A percentile compares a stretch with the other conserved stretches of the same genome.
Conservation (phyloP, 768 basidiomycete genomes). For the Russula vinacea region DNA sequence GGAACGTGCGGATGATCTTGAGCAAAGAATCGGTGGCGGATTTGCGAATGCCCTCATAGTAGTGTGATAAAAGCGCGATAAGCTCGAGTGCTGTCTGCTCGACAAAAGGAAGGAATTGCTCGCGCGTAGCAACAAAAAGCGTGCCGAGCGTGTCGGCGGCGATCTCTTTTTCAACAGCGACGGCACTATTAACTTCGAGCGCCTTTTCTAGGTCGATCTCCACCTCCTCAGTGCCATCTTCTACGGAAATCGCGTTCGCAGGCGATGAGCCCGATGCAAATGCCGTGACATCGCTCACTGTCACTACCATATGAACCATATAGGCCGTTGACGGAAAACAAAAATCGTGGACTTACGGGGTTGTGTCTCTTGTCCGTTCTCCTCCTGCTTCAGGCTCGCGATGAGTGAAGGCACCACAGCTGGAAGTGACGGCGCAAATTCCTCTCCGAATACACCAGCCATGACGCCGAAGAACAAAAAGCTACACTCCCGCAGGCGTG, state of each 20-base stretch:
- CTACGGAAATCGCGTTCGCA: conserved; percentile 61
- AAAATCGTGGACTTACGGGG: conserved; percentile 7
- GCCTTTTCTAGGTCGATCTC: conserved; percentile 80
- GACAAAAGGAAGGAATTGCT: conserved; percentile 87
- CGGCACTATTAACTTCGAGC: conserved; percentile 90
- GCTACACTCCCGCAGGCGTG: conserved; percentile 87
- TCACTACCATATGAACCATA: conserved; percentile 39
- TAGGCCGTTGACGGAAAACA: background rate
- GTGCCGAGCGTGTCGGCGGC: conserved; percentile 95
- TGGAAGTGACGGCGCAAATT: conserved; percentile 85
- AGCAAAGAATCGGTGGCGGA: conserved; percentile 84
- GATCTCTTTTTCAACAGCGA: conserved; percentile 99
- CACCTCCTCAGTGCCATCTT: conserved; percentile 64
- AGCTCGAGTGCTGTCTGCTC: conserved; percentile 80
- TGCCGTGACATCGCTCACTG: conserved; percentile 53
- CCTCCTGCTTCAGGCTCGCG: conserved; percentile 75
- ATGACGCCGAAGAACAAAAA: conserved; percentile 99
- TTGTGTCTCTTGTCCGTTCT: conserved; percentile 63
- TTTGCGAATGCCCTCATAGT: conserved; percentile 98
- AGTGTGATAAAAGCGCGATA: conserved; percentile 76
- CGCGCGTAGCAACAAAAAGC: conserved; percentile 76
- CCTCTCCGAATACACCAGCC: conserved; percentile 93
- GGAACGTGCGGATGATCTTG: conserved; percentile 86
- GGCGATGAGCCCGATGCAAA: conserved; percentile 75
- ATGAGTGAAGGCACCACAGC: conserved; percentile 85